These are phyloP conservation scores for Pyrus communis DNA, from an alignment of 306 rosid species.

Conservation along the genomic window DNA sequence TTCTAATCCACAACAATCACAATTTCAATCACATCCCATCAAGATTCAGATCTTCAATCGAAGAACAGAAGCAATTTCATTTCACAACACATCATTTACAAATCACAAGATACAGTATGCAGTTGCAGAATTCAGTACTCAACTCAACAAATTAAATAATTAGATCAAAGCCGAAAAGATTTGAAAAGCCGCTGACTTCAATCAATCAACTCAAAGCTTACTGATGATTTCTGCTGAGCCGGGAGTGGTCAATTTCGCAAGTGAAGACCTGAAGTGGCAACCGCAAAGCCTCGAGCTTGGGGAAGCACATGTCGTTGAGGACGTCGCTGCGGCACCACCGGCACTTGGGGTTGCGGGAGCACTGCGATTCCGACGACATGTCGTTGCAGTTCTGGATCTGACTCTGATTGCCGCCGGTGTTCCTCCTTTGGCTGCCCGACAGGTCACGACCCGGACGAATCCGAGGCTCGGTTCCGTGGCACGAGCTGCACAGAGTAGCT, in stretches of 20 bases:
- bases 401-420: neutral
- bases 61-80: neutral
- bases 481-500: constrained; percentile 17
- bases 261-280: constrained; percentile 75
- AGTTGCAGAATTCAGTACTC: neutral
- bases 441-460: constrained; percentile 19
- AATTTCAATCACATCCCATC: neutral
- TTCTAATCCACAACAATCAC: neutral
- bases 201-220: neutral
- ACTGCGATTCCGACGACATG: constrained; percentile 32
- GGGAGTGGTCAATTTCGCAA: constrained; percentile 23
- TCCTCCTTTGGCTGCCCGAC: constrained; percentile 10
- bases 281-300: constrained; percentile 62
- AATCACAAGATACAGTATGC: neutral
- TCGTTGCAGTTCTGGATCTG: constrained; percentile 49
- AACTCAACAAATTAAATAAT: neutral
- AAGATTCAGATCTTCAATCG: neutral
- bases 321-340: constrained; percentile 76
- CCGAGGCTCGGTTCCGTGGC: constrained; percentile 18
- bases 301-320: constrained; percentile 76
- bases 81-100: neutral
- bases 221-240: constrained; percentile 4
- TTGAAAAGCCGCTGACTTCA: neutral
- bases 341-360: constrained; percentile 57
- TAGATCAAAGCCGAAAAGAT: neutral